Base-by-base conservation (phyloP, 2,329 filamentous ascomycete genomes). In the Xylariales sp. region DNA sequence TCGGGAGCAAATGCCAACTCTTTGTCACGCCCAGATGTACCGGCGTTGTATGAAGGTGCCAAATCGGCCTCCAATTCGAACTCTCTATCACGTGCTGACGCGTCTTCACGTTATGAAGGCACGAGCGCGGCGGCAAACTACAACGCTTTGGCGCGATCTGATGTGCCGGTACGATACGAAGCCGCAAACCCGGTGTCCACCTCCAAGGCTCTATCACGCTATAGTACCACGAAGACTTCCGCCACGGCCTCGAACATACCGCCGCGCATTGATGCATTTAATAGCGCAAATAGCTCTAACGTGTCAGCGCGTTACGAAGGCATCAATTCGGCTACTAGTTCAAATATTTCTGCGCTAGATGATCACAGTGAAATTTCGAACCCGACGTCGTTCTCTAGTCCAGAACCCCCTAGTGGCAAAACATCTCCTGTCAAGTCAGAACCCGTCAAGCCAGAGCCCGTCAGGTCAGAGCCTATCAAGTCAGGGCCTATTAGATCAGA, bases 301-400 rank as follows among this genome's bases (percentile, higher is more conserved):
- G 16, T 62, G 12, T 63, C 68, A 3, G 14, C 39, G 2, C 54
- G 62, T 8, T 56, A 65, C 18, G 68, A 70, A 3, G 50, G 30
- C 23, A 53, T 61, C 30, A 70, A 62, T 39, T 68, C 67, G 18
- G 67, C 69, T 1, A 64, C 61, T 3, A 69, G 64, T 45, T 69
- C 69, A 5, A 68, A 65, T 32, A 49, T 69, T 54, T 91, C 91
- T 14, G 97, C 93, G 78, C 89, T 92, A 71, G 94, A 97, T 75
- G 96, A 93, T 56, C 90, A 93, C 73, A 98, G 95, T 80, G 95
- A 97, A 71, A 93, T 93, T 77, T 97, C 94, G 3, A 93, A 93
- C 73, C 91, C 93, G 43, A 97, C 93, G 4, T 97, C 94, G 0
- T 90, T 95, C 80, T 96, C 93, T 46, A 97, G 93, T 80, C 87